Evolutionary conservation across 2,329 filamentous ascomycete genomes (phyloP).

Genomic region (Pseudovirgaria hyperparasitica): DNA sequence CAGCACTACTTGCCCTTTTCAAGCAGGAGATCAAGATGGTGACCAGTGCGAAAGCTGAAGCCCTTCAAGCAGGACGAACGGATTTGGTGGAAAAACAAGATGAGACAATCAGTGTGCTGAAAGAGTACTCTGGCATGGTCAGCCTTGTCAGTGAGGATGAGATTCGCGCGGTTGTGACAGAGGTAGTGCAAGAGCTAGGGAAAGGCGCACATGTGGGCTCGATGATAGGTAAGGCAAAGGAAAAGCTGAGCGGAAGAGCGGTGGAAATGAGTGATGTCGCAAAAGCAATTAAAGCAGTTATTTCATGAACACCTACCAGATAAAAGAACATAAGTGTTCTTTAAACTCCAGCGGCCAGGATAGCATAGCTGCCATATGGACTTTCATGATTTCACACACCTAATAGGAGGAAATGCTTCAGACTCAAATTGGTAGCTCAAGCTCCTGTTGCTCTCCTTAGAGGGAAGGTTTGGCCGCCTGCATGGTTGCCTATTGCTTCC

Average conservation of each 20-base stretch:
- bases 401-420: too few species aligned
- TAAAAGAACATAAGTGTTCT: too few species aligned
- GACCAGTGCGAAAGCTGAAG: conserved; percentile 50
- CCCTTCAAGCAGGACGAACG: conserved; percentile 47
- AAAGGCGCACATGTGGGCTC: conserved; percentile 44
- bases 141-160: conserved; percentile 46
- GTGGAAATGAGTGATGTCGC: conserved; percentile 51
- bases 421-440: too few species aligned
- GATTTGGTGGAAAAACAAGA: conserved; percentile 63
- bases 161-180: conserved; percentile 40
- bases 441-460: too few species aligned
- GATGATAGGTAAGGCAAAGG: conserved; percentile 47
- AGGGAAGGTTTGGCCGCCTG: too few species aligned
- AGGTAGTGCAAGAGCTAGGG: conserved; percentile 37
- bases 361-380: too few species aligned
- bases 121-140: conserved; percentile 50
- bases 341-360: too few species aligned
- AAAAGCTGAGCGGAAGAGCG: conserved; percentile 47
- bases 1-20: conserved; percentile 55
- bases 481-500: too few species aligned
- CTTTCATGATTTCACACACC: too few species aligned
- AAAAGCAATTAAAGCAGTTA: conserved; percentile 44
- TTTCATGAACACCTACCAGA: too few species aligned
- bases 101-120: conserved; percentile 49
- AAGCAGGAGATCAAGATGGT: conserved; percentile 48